These are phyloP conservation scores for Poterioochromonas sp. DNA, from an alignment of 352 stramenopile genomes.

Conservation along the genomic window DNA sequence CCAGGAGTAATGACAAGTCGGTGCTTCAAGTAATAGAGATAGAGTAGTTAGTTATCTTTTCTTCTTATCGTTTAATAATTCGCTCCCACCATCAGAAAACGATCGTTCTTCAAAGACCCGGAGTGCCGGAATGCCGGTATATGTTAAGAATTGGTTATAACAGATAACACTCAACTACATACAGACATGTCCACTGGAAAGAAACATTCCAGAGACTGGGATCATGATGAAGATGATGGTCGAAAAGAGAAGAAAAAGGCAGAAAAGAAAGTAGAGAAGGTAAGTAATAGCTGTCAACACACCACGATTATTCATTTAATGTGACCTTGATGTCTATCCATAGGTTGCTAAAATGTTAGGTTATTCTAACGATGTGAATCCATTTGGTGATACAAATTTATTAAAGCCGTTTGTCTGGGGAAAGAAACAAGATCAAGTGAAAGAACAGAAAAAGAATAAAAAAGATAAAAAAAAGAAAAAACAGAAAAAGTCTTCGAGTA, in stretches of 20 bases:
- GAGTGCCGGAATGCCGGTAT: too few species aligned
- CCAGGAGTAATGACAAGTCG: too few species aligned
- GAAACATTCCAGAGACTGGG: neutral
- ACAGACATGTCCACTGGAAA: too few species aligned
- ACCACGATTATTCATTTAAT: neutral
- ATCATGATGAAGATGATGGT: neutral
- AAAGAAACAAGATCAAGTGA: conserved; percentile 77
- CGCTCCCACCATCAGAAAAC: too few species aligned
- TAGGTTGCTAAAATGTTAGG: conserved; percentile 47
- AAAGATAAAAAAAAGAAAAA: neutral
- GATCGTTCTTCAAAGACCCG: too few species aligned
- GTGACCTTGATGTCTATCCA: neutral
- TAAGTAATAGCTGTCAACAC: neutral
- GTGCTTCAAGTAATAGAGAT: too few species aligned
- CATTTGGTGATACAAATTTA: conserved; percentile 93
- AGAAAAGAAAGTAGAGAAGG: conserved; percentile 17
- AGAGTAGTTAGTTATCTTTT: too few species aligned
- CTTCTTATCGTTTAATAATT: too few species aligned
- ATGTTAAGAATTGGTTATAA: too few species aligned
- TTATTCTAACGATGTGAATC: conserved; percentile 97
- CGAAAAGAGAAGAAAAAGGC: neutral
- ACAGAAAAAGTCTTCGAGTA: neutral
- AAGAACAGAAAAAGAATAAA: conserved; percentile 35
- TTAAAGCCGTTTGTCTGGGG: conserved; percentile 92
- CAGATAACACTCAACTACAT: too few species aligned